These are phyloP conservation scores for Golubevia sp. DNA, from an alignment of 1,284 basidiomycete species.

Conservation along the genomic window DNA sequence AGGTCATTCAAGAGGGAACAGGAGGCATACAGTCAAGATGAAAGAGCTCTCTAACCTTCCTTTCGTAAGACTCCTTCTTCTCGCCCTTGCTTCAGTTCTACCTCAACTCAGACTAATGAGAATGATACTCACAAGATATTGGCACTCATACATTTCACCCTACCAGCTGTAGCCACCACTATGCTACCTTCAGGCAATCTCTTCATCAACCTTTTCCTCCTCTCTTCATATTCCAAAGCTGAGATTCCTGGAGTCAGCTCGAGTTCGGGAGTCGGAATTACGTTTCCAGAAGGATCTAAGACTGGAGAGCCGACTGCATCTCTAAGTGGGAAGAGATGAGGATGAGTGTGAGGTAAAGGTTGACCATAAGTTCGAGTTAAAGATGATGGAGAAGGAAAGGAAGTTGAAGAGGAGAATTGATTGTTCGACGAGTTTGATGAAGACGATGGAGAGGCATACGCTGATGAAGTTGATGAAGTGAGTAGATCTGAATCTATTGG, in stretches of 20 bases:
- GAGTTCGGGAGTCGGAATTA: no score
- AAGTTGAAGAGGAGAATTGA: no score
- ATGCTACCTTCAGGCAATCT: slow-evolving; percentile 75
- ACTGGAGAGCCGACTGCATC: slow-evolving; percentile 18
- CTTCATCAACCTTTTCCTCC: slow-evolving; percentile 77
- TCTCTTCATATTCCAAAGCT: slow-evolving; percentile 77
- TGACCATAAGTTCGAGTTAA: no score
- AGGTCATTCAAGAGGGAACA: slow-evolving; percentile 3
- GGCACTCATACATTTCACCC: slow-evolving; percentile 76
- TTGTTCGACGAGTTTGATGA: no score
- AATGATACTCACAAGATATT: slow-evolving; percentile 46
- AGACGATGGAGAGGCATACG: no score
- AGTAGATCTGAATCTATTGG: no score
- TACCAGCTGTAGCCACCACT: slow-evolving; percentile 79
- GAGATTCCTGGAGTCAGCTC: slow-evolving; percentile 87
- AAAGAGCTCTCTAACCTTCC: neutral
- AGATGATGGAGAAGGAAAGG: no score
- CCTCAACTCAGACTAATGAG: no score
- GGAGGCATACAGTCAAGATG: neutral
- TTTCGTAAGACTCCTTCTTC: no score
- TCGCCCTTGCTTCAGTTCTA: no score
- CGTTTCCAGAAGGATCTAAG: slow-evolving; percentile 40
- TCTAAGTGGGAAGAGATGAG: slow-evolving; percentile 70
- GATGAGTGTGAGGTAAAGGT: slow-evolving; percentile 75
- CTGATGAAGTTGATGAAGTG: no score